phyloP scores from a whole-genome alignment of 305 asterid genomes.

The Lippia alba region DNA sequence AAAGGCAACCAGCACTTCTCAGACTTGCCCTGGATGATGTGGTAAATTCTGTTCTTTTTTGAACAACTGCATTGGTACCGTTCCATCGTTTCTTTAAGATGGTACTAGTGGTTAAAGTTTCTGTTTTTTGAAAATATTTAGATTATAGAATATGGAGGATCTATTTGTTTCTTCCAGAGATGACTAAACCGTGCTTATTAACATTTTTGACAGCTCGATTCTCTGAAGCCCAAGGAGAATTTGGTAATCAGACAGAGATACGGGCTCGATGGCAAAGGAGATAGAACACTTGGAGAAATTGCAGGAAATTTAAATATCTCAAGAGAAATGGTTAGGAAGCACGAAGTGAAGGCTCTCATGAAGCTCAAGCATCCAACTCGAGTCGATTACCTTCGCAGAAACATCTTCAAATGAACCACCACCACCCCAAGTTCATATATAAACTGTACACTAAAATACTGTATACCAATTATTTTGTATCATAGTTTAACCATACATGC shows the following conservation, averaged over 20 bases:
- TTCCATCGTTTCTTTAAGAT: neutral
- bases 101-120: neutral
- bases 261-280: slow-evolving; percentile 91
- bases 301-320: slow-evolving; percentile 91
- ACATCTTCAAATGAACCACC: slow-evolving; percentile 49
- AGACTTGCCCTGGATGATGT: slow-evolving; percentile 94
- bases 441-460: slow-evolving; percentile 14
- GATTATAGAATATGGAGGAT: slow-evolving; percentile 29
- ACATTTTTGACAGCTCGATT: slow-evolving; percentile 67
- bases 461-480: slow-evolving; percentile 29
- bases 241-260: slow-evolving; percentile 92
- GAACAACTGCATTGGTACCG: neutral
- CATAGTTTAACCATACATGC: slow-evolving; percentile 37
- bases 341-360: slow-evolving; percentile 95
- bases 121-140: neutral
- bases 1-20: slow-evolving; percentile 82
- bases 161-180: neutral
- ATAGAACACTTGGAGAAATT: slow-evolving; percentile 88
- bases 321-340: slow-evolving; percentile 92
- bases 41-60: slow-evolving; percentile 45
- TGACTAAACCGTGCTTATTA: slow-evolving; percentile 16
- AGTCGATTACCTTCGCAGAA: slow-evolving; percentile 78
- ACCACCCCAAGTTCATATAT: slow-evolving; percentile 37
- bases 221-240: slow-evolving; percentile 94
- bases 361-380: slow-evolving; percentile 96